Conservation (phyloP, 225 moss, liverwort and hornwort species). For the Ulota crispa region DNA sequence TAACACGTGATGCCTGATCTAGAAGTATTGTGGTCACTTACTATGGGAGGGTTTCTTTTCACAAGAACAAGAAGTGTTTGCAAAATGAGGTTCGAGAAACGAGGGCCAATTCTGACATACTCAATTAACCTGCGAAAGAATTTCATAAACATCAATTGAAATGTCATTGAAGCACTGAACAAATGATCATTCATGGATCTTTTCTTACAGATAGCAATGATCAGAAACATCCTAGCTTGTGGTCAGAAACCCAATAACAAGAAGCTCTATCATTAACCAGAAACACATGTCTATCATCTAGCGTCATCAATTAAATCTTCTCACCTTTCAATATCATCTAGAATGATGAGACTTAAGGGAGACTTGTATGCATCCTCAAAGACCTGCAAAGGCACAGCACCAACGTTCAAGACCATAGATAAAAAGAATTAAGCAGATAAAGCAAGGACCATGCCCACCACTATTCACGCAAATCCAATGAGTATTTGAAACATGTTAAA, state of each 20-base stretch:
- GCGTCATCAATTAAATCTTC: slow-evolving; percentile 11
- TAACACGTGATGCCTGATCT: not conserved
- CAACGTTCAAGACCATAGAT: not conserved
- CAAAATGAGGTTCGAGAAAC: slow-evolving; percentile 83
- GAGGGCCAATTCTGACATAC: slow-evolving; percentile 84
- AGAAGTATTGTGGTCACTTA: slow-evolving; percentile 24
- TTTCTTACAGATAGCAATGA: not conserved
- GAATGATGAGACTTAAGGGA: slow-evolving; percentile 91
- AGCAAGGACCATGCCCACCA: not conserved
- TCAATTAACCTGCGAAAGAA: slow-evolving; percentile 79
- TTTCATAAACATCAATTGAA: not conserved
- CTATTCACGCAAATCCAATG: not conserved
- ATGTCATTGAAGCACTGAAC: not conserved
- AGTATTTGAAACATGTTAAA: not conserved
- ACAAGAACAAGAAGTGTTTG: slow-evolving; percentile 84
- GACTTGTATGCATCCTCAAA: slow-evolving; percentile 99
- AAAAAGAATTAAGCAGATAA: not conserved
- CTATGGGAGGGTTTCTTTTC: slow-evolving; percentile 91
- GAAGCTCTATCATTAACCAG: not conserved
- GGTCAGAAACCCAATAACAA: not conserved
- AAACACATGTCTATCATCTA: not conserved
- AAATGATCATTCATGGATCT: not conserved
- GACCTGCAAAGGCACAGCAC: slow-evolving; percentile 50
- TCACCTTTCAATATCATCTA: slow-evolving; percentile 93
- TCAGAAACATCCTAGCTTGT: not conserved